These are phyloP conservation scores for Citrullus colocynthis DNA, from an alignment of 306 rosid genomes.

Conservation along the genomic window DNA sequence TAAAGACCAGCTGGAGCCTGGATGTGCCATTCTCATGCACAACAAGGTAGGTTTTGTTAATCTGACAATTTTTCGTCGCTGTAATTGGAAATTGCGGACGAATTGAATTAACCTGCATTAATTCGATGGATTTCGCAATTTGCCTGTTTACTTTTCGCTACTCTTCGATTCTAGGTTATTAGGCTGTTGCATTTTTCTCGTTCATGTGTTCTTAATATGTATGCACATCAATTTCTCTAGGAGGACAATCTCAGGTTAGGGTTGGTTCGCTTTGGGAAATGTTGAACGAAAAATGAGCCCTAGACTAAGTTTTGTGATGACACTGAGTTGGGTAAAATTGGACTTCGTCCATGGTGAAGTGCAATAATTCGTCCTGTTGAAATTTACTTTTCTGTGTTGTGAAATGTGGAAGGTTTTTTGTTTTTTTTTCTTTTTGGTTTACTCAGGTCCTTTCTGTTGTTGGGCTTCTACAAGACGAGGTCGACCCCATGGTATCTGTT, in stretches of 20 bases:
- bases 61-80: neutral
- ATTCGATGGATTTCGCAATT: neutral
- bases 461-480: conserved; percentile 98
- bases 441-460: conserved; percentile 87
- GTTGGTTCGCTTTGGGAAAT: neutral
- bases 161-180: neutral
- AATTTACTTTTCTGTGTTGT: neutral
- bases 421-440: neutral
- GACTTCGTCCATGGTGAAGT: neutral
- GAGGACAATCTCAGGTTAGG: neutral
- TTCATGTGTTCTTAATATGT: neutral
- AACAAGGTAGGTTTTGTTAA: conserved; percentile 50
- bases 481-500: conserved; percentile 86
- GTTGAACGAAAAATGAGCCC: neutral
- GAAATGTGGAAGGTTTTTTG: neutral
- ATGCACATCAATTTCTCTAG: neutral
- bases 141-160: neutral
- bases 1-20: conserved; percentile 95
- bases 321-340: neutral
- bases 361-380: neutral
- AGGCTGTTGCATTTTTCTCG: neutral
- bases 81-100: neutral
- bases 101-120: neutral
- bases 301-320: neutral
- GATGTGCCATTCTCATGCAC: conserved; percentile 93